These are phyloP conservation scores for Oropetium thomaeum DNA, from an alignment of 176 grass and related monocot species.

Conservation along the genomic window DNA sequence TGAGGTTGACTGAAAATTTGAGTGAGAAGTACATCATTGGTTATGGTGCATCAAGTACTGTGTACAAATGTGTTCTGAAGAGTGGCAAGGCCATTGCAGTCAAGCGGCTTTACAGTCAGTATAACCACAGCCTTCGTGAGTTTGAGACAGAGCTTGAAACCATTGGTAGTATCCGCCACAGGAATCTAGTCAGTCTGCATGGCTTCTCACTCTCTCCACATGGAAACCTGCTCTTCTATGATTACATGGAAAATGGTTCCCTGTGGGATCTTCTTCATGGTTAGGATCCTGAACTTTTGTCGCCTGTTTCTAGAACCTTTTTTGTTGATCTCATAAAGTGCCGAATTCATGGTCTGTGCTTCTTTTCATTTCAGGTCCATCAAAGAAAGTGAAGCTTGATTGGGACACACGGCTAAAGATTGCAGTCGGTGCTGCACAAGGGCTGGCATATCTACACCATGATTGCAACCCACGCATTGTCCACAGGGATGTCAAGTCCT, in stretches of 20 bases:
- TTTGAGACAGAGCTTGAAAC: slow-evolving; percentile 97
- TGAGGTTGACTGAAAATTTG: slow-evolving; percentile 92
- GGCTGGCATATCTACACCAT: slow-evolving; percentile 92
- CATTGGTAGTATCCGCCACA: slow-evolving; percentile 78
- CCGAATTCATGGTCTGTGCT: not conserved
- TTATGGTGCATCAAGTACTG: slow-evolving; percentile 93
- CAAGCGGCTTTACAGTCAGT: slow-evolving; percentile 92
- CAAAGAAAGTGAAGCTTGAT: slow-evolving; percentile 96
- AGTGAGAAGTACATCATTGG: slow-evolving; percentile 97
- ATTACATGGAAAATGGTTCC: slow-evolving; percentile 99
- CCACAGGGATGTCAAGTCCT: slow-evolving; percentile 95
- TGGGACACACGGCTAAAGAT: slow-evolving; percentile 90
- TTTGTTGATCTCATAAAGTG: not conserved
- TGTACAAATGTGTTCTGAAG: slow-evolving; percentile 89
- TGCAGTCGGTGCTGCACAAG: slow-evolving; percentile 79
- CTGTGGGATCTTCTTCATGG: slow-evolving; percentile 99
- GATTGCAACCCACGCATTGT: slow-evolving; percentile 94
- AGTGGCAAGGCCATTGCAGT: slow-evolving; percentile 81
- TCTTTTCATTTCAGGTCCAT: slow-evolving; percentile 56
- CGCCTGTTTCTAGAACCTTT: not conserved
- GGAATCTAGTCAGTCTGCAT: slow-evolving; percentile 89
- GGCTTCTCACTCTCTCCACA: slow-evolving; percentile 89
- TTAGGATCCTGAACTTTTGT: slow-evolving; percentile 5
- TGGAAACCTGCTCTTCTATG: slow-evolving; percentile 98
- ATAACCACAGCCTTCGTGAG: slow-evolving; percentile 66